A percentile compares a stretch with the other conserved stretches of the same genome.
Evolutionary conservation across 257 asterid genomes (phyloP).

Genomic region (Anisodus tanguticus): DNA sequence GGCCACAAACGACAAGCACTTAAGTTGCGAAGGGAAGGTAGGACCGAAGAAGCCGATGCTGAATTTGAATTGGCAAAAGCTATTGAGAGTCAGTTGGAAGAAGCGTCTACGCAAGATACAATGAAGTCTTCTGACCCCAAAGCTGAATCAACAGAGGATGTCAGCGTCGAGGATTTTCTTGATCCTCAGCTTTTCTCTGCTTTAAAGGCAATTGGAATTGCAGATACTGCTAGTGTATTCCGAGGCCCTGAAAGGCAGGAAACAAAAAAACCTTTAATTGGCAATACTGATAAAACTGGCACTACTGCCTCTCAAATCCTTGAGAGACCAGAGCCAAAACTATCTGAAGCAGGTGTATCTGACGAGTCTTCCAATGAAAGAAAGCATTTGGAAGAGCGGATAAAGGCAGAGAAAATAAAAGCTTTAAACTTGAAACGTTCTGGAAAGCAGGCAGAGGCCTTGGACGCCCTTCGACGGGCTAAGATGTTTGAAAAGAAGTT

Average conservation of each 20-base stretch:
- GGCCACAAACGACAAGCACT: conserved; percentile 82
- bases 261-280: conserved; percentile 29
- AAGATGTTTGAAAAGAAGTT: conserved; percentile 80
- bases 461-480: conserved; percentile 77
- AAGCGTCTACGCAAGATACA: conserved; percentile 47
- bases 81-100: conserved; percentile 73
- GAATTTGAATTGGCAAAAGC: conserved; percentile 79
- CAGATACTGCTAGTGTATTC: conserved; percentile 39
- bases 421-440: conserved; percentile 81
- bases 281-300: conserved; percentile 32
- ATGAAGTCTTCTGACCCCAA: conserved; percentile 33
- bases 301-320: conserved; percentile 36
- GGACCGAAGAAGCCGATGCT: conserved; percentile 79
- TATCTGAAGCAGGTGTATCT: conserved; percentile 29
- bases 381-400: conserved; percentile 57
- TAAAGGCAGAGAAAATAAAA: conserved; percentile 77
- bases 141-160: conserved; percentile 51
- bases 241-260: conserved; percentile 44
- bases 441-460: conserved; percentile 89
- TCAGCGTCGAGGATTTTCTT: conserved; percentile 76
- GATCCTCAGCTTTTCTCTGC: conserved; percentile 92
- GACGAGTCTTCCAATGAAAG: conserved; percentile 53
- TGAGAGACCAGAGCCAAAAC: conserved; percentile 44
- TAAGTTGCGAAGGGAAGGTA: conserved; percentile 87
- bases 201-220: conserved; percentile 74